Conservation (phyloP, 2,329 filamentous ascomycete genomes). For the Penicillium sp. region DNA sequence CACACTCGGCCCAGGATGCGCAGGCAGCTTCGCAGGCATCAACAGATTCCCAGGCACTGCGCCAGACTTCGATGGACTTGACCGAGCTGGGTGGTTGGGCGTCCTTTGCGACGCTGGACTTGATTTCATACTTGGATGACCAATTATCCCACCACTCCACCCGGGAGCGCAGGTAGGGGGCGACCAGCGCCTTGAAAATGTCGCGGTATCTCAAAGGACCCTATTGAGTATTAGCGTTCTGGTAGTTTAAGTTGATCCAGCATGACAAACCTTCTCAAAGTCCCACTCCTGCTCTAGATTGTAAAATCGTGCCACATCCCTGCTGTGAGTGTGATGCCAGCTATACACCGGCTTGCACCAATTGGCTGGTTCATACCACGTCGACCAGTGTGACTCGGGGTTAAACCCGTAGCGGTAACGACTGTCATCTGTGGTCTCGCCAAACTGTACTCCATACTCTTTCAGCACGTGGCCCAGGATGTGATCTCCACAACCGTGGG, state of each 20-base stretch:
- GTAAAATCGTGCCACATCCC: conserved; percentile 24
- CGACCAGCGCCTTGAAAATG: conserved; percentile 23
- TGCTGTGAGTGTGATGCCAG: conserved; percentile 25
- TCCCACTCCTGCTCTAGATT: conserved; percentile 25
- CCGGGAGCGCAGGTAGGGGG: conserved; percentile 17
- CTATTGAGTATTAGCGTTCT: conserved; percentile 6
- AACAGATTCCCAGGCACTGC: conserved; percentile 22
- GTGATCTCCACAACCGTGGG: conserved; percentile 52
- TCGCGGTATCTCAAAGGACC: conserved; percentile 21
- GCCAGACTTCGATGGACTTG: conserved; percentile 14
- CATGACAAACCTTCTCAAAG: conserved; percentile 14
- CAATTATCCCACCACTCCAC: conserved; percentile 27
- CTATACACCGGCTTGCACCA: conserved; percentile 53
- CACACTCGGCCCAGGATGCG: conserved; percentile 22
- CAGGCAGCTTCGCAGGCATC: conserved; percentile 26
- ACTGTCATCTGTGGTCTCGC: conserved; percentile 49
- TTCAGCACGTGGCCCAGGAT: conserved; percentile 48
- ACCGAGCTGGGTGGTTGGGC: conserved; percentile 15
- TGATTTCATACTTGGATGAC: conserved; percentile 23
- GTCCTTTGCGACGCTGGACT: conserved; percentile 14
- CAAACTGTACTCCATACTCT: conserved; percentile 47
- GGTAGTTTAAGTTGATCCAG: neutral
- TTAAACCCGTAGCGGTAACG: conserved; percentile 46
- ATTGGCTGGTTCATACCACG: conserved; percentile 34
- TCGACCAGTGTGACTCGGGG: conserved; percentile 28